Evolutionary conservation across 2,329 filamentous ascomycete genomes (phyloP).

Genomic region (Rachicladosporium sp.): DNA sequence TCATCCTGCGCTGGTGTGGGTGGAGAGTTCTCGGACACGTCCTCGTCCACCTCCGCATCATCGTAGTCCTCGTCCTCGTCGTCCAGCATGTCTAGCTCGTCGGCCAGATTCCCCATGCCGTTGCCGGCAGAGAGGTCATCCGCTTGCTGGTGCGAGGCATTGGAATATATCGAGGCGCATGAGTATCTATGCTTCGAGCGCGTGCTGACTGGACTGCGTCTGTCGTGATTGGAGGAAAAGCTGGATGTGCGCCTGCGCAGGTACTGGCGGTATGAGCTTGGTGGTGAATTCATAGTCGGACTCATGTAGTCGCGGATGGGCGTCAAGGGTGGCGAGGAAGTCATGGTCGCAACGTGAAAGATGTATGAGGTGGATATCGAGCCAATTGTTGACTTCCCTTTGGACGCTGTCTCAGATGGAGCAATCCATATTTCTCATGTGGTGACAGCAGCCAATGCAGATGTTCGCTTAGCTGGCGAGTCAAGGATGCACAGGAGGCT

Average conservation of each 20-base stretch:
- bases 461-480: too few relatives aligned
- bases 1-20: slow-evolving; percentile 7
- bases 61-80: slow-evolving; percentile 19
- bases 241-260: slow-evolving; percentile 24
- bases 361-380: too few relatives aligned
- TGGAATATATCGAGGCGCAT: slow-evolving; percentile 20
- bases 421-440: too few relatives aligned
- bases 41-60: slow-evolving; percentile 15
- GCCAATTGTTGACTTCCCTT: too few relatives aligned
- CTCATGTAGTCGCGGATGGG: slow-evolving; percentile 31
- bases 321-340: slow-evolving; percentile 30
- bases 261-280: slow-evolving; percentile 20
- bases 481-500: too few relatives aligned
- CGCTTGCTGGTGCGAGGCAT: slow-evolving; percentile 27
- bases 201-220: slow-evolving; percentile 30
- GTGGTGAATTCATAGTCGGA: slow-evolving; percentile 31
- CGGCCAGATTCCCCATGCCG: slow-evolving; percentile 64
- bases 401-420: too few relatives aligned
- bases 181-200: slow-evolving; percentile 26
- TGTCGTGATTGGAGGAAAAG: slow-evolving; percentile 30
- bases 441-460: too few relatives aligned
- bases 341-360: slow-evolving; percentile 4
- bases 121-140: slow-evolving; percentile 28
- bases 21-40: slow-evolving; percentile 5
- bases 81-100: slow-evolving; percentile 51